phyloP scores from a whole-genome alignment of 2,329 filamentous ascomycete species.

The Ceratocystis destructans region DNA sequence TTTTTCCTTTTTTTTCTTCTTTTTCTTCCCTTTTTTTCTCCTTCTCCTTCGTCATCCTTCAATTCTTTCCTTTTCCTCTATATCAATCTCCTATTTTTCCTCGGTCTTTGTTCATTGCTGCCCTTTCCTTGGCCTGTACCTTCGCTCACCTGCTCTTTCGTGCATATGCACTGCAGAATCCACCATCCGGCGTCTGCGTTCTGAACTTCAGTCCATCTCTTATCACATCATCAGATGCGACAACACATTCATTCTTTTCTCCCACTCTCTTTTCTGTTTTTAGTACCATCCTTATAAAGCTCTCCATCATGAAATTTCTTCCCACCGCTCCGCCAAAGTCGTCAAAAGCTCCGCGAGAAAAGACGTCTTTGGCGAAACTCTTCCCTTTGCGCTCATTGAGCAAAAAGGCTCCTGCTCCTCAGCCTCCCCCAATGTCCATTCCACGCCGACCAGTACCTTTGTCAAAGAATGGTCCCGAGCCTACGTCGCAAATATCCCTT shows the following conservation, averaged over 20 bases:
- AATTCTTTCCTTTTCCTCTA: slow-evolving; percentile 20
- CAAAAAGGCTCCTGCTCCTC: slow-evolving; percentile 18
- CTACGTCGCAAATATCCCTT: not conserved
- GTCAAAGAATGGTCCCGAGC: slow-evolving; percentile 10
- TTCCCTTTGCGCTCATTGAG: slow-evolving; percentile 22
- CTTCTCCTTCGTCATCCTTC: not conserved
- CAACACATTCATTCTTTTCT: slow-evolving; percentile 30
- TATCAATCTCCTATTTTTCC: slow-evolving; percentile 27
- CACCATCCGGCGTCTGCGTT: not conserved
- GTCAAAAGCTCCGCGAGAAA: slow-evolving; percentile 20
- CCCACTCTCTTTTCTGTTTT: slow-evolving; percentile 28
- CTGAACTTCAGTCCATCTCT: not conserved
- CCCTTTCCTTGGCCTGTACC: no score
- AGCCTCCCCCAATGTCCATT: slow-evolving; percentile 26
- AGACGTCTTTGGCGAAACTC: slow-evolving; percentile 19
- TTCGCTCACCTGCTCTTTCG: not conserved
- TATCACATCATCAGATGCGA: not conserved
- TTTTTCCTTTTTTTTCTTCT: not conserved
- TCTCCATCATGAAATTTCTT: slow-evolving; percentile 18
- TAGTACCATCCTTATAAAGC: slow-evolving; percentile 18
- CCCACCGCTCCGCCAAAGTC: slow-evolving; percentile 15
- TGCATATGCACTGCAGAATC: not conserved
- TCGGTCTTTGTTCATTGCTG: slow-evolving; percentile 33
- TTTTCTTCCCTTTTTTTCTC: no score
- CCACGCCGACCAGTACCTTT: slow-evolving; percentile 27